phyloP scores from a whole-genome alignment of 2,329 filamentous ascomycete genomes.

The Scortechinia acanthostroma region DNA sequence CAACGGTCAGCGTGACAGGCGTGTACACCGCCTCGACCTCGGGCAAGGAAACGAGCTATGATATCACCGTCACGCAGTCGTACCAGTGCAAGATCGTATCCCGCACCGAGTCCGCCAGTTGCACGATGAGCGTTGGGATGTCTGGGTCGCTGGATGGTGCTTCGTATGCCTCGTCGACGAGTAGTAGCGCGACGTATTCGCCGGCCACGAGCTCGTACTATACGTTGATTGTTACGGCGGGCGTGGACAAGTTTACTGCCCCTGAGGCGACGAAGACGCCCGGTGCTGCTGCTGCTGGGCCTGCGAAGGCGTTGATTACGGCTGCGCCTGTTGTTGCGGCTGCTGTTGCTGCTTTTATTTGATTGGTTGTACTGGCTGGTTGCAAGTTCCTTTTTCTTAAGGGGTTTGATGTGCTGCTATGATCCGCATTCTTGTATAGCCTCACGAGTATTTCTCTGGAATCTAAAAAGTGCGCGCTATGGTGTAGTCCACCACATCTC shows the following conservation, averaged over 20 bases:
- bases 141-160: not conserved
- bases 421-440: too few species aligned
- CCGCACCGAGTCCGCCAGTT: not conserved
- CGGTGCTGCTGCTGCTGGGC: slow-evolving; percentile 8
- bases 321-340: slow-evolving; percentile 13
- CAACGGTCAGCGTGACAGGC: slow-evolving; percentile 10
- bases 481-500: too few species aligned
- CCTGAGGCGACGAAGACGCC: slow-evolving; percentile 10
- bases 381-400: too few species aligned
- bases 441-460: too few species aligned
- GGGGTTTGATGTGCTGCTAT: too few species aligned
- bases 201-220: not conserved
- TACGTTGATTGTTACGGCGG: slow-evolving; percentile 11
- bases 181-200: not conserved
- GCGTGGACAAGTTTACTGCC: slow-evolving; percentile 9
- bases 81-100: not conserved
- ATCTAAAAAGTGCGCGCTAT: too few species aligned
- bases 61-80: slow-evolving; percentile 9
- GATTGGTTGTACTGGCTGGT: too few species aligned
- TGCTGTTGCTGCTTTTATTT: slow-evolving; percentile 10
- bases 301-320: slow-evolving; percentile 10
- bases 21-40: slow-evolving; percentile 11
- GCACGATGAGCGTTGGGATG: not conserved
- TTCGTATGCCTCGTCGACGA: not conserved
- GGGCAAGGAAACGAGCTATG: too few species aligned